Base-by-base conservation (phyloP, 805 yeast genomes). In the Candida namnaoensis region DNA sequence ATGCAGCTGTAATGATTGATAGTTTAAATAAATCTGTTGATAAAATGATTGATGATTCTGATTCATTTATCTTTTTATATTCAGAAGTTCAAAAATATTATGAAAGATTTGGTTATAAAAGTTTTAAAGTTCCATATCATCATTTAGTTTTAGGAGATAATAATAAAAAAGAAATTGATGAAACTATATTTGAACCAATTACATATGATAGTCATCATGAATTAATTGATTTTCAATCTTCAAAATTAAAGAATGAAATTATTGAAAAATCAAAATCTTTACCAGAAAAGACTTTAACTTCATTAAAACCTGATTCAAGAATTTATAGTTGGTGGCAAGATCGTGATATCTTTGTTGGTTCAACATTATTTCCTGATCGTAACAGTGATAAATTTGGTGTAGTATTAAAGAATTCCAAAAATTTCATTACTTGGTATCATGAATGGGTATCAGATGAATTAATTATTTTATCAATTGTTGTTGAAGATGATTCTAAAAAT, bases 21-120 rank as follows among this genome's bases (percentile, higher is more conserved):
- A 13, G n/a, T 5, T 30, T 30, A 13, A 11, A 9, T 11, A 38
- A 42, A 24, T 36, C 43, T 35, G 48, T 76, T 33, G 60, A 64
- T 41, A 48, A 57, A 6, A 55, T 54, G 38, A 61, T 62, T 43
- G 71, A 62, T 24, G 46, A 58, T 4, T 47, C 53, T 9, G 53
- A 61, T 19, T 45, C 57, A 23, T 55, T 71, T 13, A 57, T 69
- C 33, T 65, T 66, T 35, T 67, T 87, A 40, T 86, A 85, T 68
- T 81, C 91, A 46, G 93, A 81, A 38, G 76, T 84, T 19, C 91
- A 84, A 13, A 71, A 68, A 30, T 85, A 72, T 49, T 88, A 88
- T 57, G 62, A 68, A 33, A 64, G 68, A 47, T 76, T 81, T 47
- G 95, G 90, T 0, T 83, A 74, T 53, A 62, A 56, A n/a, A 61